phyloP scores from a whole-genome alignment of 768 basidiomycete genomes.

The Lentinula lateritia region DNA sequence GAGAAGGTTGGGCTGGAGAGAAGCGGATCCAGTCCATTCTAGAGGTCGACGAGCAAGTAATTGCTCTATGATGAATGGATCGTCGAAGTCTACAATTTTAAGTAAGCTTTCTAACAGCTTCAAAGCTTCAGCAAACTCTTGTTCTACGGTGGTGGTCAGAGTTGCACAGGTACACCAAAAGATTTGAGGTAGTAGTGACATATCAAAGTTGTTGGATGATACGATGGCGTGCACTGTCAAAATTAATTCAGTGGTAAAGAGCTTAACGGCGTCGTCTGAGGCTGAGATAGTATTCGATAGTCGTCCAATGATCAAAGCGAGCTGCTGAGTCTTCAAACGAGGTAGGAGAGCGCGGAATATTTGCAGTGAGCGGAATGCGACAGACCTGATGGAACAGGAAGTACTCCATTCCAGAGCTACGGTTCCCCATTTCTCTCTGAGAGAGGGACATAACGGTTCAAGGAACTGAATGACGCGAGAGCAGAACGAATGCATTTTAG shows the following conservation, averaged over 20 bases:
- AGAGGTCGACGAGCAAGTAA: conserved; percentile 62
- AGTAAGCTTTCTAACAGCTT: conserved; percentile 62
- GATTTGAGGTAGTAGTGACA: conserved; percentile 66
- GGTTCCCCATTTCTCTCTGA: conserved; percentile 75
- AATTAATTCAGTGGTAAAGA: conserved; percentile 80
- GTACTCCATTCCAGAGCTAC: conserved; percentile 82
- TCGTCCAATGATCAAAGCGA: conserved; percentile 76
- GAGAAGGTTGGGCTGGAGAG: conserved; percentile 66
- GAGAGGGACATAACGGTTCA: conserved; percentile 60
- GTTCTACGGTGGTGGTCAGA: conserved; percentile 76
- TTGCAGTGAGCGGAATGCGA: conserved; percentile 86
- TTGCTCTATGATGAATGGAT: conserved; percentile 61
- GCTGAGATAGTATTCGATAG: conserved; percentile 81
- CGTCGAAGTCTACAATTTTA: conserved; percentile 64
- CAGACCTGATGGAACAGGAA: conserved; percentile 77
- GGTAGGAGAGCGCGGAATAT: conserved; percentile 82
- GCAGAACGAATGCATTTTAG: conserved; percentile 67
- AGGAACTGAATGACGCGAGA: conserved; percentile 62
- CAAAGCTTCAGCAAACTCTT: conserved; percentile 68
- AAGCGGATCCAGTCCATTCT: conserved; percentile 62
- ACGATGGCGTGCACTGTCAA: conserved; percentile 66
- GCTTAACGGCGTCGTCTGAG: conserved; percentile 69
- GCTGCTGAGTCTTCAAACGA: conserved; percentile 59
- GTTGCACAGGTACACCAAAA: conserved; percentile 86
- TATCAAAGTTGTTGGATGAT: conserved; percentile 49